Evolutionary conservation across 2,329 filamentous ascomycete species (phyloP).

Genomic region (Apiospora kogelbergensis): DNA sequence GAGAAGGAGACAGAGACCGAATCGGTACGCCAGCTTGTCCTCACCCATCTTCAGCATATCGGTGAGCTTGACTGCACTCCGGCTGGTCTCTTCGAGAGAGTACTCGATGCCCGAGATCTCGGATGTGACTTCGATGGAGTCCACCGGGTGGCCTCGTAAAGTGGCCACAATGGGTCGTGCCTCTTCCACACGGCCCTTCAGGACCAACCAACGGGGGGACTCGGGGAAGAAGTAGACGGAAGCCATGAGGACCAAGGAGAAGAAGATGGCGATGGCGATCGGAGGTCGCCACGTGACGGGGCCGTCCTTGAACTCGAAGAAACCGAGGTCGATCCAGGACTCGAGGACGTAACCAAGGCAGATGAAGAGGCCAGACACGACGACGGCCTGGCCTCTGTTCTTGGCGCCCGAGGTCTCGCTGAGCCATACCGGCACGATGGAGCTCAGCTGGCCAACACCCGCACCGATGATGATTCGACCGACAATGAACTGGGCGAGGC

Average conservation of each 20-base stretch:
- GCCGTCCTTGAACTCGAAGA: slow-evolving; percentile 31
- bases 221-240: slow-evolving; percentile 35
- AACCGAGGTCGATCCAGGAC: slow-evolving; percentile 47
- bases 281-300: slow-evolving; percentile 35
- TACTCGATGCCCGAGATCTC: slow-evolving; percentile 49
- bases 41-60: slow-evolving; percentile 50
- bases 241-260: slow-evolving; percentile 29
- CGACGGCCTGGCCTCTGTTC: slow-evolving; percentile 43
- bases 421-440: slow-evolving; percentile 42
- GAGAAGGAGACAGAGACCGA: slow-evolving; percentile 47
- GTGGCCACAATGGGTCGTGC: slow-evolving; percentile 32
- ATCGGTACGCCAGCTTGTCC: slow-evolving; percentile 51
- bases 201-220: slow-evolving; percentile 36
- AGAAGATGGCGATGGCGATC: slow-evolving; percentile 32
- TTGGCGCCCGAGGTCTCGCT: slow-evolving; percentile 38
- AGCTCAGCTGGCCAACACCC: slow-evolving; percentile 38
- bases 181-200: slow-evolving; percentile 29
- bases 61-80: slow-evolving; percentile 35
- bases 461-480: slow-evolving; percentile 40
- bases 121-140: slow-evolving; percentile 26
- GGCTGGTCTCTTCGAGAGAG: slow-evolving; percentile 43
- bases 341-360: slow-evolving; percentile 38
- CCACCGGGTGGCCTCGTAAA: slow-evolving; percentile 22
- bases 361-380: slow-evolving; percentile 37
- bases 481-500: slow-evolving; percentile 41